phyloP scores from a whole-genome alignment of 768 basidiomycete genomes.

The Lactarius psammicola region DNA sequence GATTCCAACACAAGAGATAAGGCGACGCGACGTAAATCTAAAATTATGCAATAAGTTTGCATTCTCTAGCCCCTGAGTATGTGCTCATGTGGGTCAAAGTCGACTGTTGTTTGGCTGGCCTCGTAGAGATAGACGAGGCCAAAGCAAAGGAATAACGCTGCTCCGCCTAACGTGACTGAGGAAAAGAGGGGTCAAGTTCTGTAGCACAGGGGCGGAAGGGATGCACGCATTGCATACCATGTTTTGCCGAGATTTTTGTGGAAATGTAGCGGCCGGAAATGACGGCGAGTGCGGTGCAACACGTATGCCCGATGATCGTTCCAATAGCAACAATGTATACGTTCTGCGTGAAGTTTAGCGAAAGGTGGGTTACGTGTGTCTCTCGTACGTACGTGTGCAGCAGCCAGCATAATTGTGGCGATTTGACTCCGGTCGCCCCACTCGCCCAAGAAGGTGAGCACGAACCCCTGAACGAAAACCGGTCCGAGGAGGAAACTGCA shows the following conservation, averaged over 20 bases:
- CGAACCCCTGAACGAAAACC: conserved; percentile 92
- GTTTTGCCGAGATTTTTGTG: conserved; percentile 92
- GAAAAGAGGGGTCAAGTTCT: conserved; percentile 1
- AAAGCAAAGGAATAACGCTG: conserved; percentile 27
- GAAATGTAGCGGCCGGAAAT: conserved; percentile 92
- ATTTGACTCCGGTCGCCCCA: conserved; percentile 99
- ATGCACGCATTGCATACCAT: conserved; percentile 73
- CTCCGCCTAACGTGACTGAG: conserved; percentile 28
- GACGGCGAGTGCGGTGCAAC: conserved; percentile 87
- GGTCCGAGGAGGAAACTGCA: conserved; percentile 82
- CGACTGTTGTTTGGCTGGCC: conserved; percentile 14
- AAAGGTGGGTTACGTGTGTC: neutral
- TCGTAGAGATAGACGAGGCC: conserved; percentile 28
- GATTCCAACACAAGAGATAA: neutral
- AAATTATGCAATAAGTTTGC: neutral
- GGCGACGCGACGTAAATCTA: neutral
- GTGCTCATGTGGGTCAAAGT: conserved; percentile 26
- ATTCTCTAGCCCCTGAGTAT: conserved; percentile 24
- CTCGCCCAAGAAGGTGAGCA: conserved; percentile 96
- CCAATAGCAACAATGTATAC: conserved; percentile 89
- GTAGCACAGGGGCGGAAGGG: neutral
- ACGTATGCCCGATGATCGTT: conserved; percentile 83
- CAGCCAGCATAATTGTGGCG: conserved; percentile 92
- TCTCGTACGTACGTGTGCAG: conserved; percentile 73
- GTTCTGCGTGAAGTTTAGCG: conserved; percentile 53